These are phyloP conservation scores for Erythrophleum fordii DNA, from an alignment of 306 rosid species.

Conservation along the genomic window DNA sequence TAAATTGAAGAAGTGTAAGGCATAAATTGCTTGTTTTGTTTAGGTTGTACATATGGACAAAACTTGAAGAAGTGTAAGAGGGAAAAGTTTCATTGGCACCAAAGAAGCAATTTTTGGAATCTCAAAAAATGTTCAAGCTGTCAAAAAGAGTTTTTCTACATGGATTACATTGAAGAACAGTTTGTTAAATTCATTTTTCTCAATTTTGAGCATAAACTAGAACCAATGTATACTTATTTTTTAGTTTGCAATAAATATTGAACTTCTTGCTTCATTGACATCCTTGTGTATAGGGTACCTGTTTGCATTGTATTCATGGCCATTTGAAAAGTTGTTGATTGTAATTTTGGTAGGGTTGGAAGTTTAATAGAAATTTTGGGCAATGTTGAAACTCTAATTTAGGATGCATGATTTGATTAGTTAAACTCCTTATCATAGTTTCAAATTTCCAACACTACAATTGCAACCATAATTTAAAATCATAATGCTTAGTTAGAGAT, in stretches of 20 bases:
- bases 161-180: constrained; percentile 89
- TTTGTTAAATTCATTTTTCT: constrained; percentile 37
- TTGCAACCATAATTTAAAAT: not conserved
- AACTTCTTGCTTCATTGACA: constrained; percentile 30
- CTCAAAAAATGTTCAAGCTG: constrained; percentile 80
- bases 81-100: constrained; percentile 90
- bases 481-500: constrained; percentile 2
- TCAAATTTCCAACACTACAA: not conserved
- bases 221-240: constrained; percentile 7
- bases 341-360: not conserved
- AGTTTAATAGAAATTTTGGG: constrained; percentile 7
- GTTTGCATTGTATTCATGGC: not conserved
- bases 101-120: constrained; percentile 66
- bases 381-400: constrained; percentile 22
- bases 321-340: not conserved
- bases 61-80: constrained; percentile 61
- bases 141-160: constrained; percentile 78
- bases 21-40: constrained; percentile 12
- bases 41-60: constrained; percentile 55
- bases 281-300: not conserved
- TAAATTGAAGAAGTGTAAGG: too few relatives aligned
- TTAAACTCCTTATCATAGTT: not conserved
- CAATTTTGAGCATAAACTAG: constrained; percentile 15
- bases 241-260: constrained; percentile 10
- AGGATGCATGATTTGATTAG: constrained; percentile 32